Evolutionary conservation across 352 stramenopile species (phyloP).

Genomic region (Pythium biforme): DNA sequence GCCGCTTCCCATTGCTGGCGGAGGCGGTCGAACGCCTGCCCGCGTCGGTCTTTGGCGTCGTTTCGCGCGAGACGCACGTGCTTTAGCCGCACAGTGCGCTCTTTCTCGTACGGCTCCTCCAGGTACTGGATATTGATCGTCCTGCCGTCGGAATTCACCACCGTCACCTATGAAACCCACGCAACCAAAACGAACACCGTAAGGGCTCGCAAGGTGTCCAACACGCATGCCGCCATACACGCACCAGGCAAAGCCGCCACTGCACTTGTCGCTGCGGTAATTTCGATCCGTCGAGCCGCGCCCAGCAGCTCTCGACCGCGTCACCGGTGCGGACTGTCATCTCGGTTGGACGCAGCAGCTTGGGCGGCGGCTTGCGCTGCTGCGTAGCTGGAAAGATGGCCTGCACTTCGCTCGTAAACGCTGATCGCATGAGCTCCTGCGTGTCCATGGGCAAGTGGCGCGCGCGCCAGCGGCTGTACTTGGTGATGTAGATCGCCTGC

Average conservation of each 20-base stretch:
- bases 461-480: slow-evolving; percentile 43
- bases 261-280: slow-evolving; percentile 14
- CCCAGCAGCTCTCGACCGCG: slow-evolving; percentile 50
- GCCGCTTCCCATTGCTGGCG: slow-evolving; percentile 36
- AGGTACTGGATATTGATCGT: slow-evolving; percentile 45
- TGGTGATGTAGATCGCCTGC: slow-evolving; percentile 34
- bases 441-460: slow-evolving; percentile 36
- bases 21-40: slow-evolving; percentile 34
- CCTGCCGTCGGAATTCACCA: slow-evolving; percentile 28
- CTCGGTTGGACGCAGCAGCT: slow-evolving; percentile 12
- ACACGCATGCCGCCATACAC: background rate
- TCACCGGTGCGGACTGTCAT: slow-evolving; percentile 35
- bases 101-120: slow-evolving; percentile 44
- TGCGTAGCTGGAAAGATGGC: slow-evolving; percentile 32
- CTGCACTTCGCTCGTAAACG: slow-evolving; percentile 37
- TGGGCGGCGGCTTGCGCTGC: background rate
- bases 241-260: slow-evolving; percentile 40
- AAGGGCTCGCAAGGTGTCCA: too few relatives aligned
- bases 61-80: slow-evolving; percentile 35
- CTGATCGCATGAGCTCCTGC: slow-evolving; percentile 45
- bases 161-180: slow-evolving; percentile 33
- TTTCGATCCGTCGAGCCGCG: slow-evolving; percentile 32
- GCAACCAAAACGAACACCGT: too few relatives aligned
- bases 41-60: slow-evolving; percentile 26
- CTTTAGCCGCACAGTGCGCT: slow-evolving; percentile 38